These are phyloP conservation scores for Cladochytrium tenue DNA, from an alignment of 371 early-diverging fungal genomes.

Conservation along the genomic window DNA sequence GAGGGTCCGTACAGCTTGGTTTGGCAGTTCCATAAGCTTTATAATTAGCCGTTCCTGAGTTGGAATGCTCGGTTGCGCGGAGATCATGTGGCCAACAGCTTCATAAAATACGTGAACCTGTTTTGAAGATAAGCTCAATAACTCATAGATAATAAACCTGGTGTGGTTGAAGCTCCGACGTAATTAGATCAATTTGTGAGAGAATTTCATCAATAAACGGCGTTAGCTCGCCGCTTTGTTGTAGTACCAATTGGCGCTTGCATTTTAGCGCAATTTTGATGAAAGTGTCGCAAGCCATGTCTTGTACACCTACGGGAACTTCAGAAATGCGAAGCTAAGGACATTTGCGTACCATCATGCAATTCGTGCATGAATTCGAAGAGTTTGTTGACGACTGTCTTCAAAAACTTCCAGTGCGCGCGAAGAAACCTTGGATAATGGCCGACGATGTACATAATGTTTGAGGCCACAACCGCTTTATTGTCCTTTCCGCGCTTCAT, in stretches of 20 bases:
- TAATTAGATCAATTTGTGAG: conserved; percentile 72
- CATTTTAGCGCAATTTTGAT: conserved; percentile 98
- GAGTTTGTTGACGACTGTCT: conserved; percentile 99
- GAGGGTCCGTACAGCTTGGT: conserved; percentile 63
- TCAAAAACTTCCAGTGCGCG: conserved; percentile 98
- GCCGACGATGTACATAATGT: conserved; percentile 99
- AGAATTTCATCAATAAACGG: conserved; percentile 96
- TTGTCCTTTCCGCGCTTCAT: conserved; percentile 96
- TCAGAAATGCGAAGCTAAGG: not conserved
- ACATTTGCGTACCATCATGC: conserved; percentile 75
- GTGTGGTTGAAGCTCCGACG: conserved; percentile 82
- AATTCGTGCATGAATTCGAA: conserved; percentile 99
- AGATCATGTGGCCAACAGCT: conserved; percentile 94
- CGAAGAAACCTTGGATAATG: conserved; percentile 98
- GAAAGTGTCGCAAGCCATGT: conserved; percentile 99
- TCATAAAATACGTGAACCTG: conserved; percentile 94
- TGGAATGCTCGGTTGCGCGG: conserved; percentile 74
- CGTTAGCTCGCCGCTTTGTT: conserved; percentile 78
- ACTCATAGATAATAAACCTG: conserved; percentile 58
- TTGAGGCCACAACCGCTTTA: conserved; percentile 99
- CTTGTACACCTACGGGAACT: conserved; percentile 83
- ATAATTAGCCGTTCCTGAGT: conserved; percentile 78
- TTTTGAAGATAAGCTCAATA: not conserved
- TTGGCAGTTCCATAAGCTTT: conserved; percentile 87
- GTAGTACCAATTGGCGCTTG: conserved; percentile 89